Evolutionary conservation across 2,329 filamentous ascomycete genomes (phyloP), one percentile per base, ranked within the genome.

Genomic region (Penicillium decumbens): DNA sequence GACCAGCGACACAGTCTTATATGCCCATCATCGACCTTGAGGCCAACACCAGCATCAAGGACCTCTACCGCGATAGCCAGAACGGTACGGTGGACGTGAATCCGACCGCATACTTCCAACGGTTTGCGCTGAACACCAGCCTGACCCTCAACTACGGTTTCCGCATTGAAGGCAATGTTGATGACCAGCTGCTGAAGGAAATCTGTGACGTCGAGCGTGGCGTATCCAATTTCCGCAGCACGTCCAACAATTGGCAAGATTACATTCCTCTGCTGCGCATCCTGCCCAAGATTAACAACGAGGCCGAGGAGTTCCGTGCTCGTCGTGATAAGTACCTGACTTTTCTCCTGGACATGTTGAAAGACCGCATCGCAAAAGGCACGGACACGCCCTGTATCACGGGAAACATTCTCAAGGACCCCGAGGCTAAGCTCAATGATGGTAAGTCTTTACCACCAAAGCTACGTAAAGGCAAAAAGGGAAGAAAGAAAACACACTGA

Each of bases 1-100:
- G 85, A 0, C 87, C 87, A 0, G 83, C 87, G 0, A 81, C 88
- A 1, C 85, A 89, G 61, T 84, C 83, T 0, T 92, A 92, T 66
- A 87, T 90, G 81, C 87, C 88, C 0, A 88, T 90, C 58, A 83
- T 92, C 43, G 88, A 92, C 58, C 80, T 90, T 24, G 88, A 92
- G 66, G 82, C 83, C 25, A 83, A 78, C 12, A 78, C 80, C 12
- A 87, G 84, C 47, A 85, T 92, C 69, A 83, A 82, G 55, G 87
- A 92, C 59, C 76, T 92, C 35, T 74, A 87, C 29, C 67, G 77
- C 1, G 84, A 89, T 59, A 82, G 80, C 58, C 73, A 81, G 33
- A 73, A 78, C 9, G 88, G 87, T 1, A 72, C 75, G 0, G 60
- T 75, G 2, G 84, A 89, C 41, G 73, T 92, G 29, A 84, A 91